Evolutionary conservation across 345 rosid genomes (phyloP).

Genomic region (Moringa oleifera): DNA sequence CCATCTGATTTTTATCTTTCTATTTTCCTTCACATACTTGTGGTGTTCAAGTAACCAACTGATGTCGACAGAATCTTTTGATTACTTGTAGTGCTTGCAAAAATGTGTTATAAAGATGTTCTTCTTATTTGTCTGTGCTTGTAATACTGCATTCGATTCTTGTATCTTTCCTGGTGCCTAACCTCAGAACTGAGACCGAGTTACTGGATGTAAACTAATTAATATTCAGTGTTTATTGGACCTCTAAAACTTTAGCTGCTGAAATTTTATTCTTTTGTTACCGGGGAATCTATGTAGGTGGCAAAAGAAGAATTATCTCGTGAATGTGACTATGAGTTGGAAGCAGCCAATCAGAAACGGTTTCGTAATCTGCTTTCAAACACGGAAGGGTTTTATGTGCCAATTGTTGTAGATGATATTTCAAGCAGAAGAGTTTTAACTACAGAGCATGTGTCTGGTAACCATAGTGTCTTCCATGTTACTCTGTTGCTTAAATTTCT

Average conservation of each 20-base stretch:
- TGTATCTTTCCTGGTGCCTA: too few species aligned
- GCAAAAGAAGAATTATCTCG: constrained; percentile 88
- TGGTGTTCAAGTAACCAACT: too few species aligned
- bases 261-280: constrained; percentile 13
- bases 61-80: too few species aligned
- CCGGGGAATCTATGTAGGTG: constrained; percentile 41
- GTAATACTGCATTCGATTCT: too few species aligned
- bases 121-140: too few species aligned
- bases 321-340: constrained; percentile 89
- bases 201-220: not conserved
- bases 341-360: constrained; percentile 80
- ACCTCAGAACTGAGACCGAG: not conserved
- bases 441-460: constrained; percentile 84
- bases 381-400: constrained; percentile 69
- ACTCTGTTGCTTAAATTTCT: constrained; percentile 7
- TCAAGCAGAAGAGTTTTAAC: constrained; percentile 84
- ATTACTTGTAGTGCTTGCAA: too few species aligned
- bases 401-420: constrained; percentile 60
- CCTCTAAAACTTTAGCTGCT: not conserved
- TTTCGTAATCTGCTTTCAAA: constrained; percentile 53
- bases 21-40: too few species aligned
- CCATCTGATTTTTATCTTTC: too few species aligned
- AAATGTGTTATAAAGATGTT: too few species aligned
- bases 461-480: not conserved
- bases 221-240: not conserved